phyloP scores from a whole-genome alignment of 1,284 basidiomycete genomes.

The Anthracocystis panici-leucophaei region DNA sequence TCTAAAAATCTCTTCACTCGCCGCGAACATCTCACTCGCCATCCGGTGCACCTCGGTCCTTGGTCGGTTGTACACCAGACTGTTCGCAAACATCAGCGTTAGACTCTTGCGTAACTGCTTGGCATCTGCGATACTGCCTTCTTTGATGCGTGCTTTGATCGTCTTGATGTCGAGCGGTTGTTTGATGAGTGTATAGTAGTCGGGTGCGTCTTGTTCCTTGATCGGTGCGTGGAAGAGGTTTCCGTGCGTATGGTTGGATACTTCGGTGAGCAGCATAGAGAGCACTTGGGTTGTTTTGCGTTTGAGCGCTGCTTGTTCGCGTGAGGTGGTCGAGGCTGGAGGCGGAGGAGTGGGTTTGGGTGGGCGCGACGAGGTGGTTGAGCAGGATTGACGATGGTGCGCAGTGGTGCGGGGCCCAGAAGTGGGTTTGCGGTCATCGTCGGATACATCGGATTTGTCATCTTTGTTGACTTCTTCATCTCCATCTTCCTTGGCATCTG shows the following conservation, averaged over 20 bases:
- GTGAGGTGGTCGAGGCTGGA: constrained; percentile 14
- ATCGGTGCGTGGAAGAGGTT: constrained; percentile 67
- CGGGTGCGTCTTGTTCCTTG: constrained; percentile 66
- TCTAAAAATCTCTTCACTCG: constrained; percentile 57
- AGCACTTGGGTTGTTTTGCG: constrained; percentile 62
- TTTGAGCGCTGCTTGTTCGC: constrained; percentile 45
- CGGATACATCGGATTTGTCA: constrained; percentile 7
- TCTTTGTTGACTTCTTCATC: not conserved
- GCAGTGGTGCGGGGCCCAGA: not conserved
- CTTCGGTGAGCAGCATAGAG: constrained; percentile 63
- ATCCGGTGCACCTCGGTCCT: constrained; percentile 66
- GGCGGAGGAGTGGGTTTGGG: constrained; percentile 11
- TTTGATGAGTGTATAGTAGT: constrained; percentile 63
- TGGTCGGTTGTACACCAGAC: constrained; percentile 64
- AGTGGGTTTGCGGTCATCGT: constrained; percentile 6
- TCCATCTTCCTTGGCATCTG: not conserved
- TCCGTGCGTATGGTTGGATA: constrained; percentile 66
- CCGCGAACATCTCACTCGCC: constrained; percentile 65
- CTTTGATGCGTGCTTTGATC: constrained; percentile 64
- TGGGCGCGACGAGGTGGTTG: not conserved
- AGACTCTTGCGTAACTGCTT: constrained; percentile 55
- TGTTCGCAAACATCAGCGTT: constrained; percentile 66
- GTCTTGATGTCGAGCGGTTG: constrained; percentile 65
- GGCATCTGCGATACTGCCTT: constrained; percentile 50
- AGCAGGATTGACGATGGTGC: not conserved